Conservation (phyloP, 169 alveolate genomes). For the Plasmodium adleri region DNA sequence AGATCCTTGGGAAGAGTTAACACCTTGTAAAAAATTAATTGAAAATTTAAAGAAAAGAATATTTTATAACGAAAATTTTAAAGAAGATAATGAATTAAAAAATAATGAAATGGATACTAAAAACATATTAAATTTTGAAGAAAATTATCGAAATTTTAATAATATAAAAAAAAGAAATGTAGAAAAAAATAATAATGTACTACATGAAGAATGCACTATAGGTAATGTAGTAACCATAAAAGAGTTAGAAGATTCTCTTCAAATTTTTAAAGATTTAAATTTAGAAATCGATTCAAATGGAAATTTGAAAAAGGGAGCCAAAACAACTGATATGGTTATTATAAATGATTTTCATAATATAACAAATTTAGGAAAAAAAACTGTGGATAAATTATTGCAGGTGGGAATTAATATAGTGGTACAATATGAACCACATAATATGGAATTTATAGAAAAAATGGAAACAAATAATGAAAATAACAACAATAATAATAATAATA, state of each 20-base stretch:
- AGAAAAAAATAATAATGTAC: constrained; percentile 69
- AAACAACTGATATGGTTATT: constrained; percentile 46
- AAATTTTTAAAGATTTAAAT: constrained; percentile 68
- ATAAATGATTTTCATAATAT: constrained; percentile 17
- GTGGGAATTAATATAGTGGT: constrained; percentile 33
- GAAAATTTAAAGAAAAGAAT: constrained; percentile 61
- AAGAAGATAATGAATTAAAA: constrained; percentile 36
- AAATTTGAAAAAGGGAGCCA: constrained; percentile 43
- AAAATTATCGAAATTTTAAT: constrained; percentile 75
- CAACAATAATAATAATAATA: background rate
- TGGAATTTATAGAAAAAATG: constrained; percentile 13
- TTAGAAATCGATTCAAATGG: constrained; percentile 70
- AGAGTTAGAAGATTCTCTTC: constrained; percentile 63
- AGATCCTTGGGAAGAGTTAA: constrained; percentile 89
- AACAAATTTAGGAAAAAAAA: constrained; percentile 20
- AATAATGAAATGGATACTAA: background rate
- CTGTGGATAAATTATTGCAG: constrained; percentile 34
- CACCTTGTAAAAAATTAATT: constrained; percentile 79
- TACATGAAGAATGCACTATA: constrained; percentile 62
- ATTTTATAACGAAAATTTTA: constrained; percentile 9
- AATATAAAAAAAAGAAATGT: constrained; percentile 77
- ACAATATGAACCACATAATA: constrained; percentile 11
- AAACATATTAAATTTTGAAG: constrained; percentile 25
- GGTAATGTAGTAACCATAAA: constrained; percentile 67
- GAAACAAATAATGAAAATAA: background rate